Evolutionary conservation across 2,329 filamentous ascomycete genomes (phyloP), one percentile per base, ranked within the genome.

Genomic region (Phialophora chinensis): DNA sequence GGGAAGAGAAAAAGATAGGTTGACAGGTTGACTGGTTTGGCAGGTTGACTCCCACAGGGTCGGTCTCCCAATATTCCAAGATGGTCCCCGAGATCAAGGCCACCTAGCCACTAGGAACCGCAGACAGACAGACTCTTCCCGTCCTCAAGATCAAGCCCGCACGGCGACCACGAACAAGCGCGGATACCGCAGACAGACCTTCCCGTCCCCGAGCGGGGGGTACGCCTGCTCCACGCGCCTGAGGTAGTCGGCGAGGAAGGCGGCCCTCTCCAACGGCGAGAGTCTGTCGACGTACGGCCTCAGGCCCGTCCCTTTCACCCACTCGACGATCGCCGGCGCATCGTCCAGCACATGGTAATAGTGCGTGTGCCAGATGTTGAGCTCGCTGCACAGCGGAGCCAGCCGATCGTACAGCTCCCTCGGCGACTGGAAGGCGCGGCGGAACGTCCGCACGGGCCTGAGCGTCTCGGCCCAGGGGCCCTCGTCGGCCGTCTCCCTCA

Each of bases 221-320:
- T 88, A 88, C 5, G 71, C 74, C 64, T 75, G 70, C 66, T 75
- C 75, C n/a, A 88, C 55, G 3, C 76, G 74, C 31, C 67, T 73
- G 72, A 84, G 67, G 73, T 88, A 88, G 49, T 77, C 78, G 0
- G 73, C 62, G 60, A 87, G 66, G 69, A 83, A 88, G 1, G 56
- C 78, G 10, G 78, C 74, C 66, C 76, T 80, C 35, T 83, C 78
- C 2, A 76, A 74, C 3, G 72, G 71, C 0, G 75, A 74, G 44
- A 88, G 76, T 3, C 79, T 76, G 54, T 87, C 79, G 62, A 88
- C 60, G 70, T 81, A 88, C 0, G 86, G 86, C 69, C 81, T 78
- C 69, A 88, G 72, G 0, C 85, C 86, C 0, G 85, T 87, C 0
- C 84, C 83, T 69, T 82, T 84, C 2, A 88, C 83, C 86, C 86